Evolutionary conservation across 2,329 filamentous ascomycete species (phyloP), one percentile per base, ranked within the genome.

Genomic region (Neopestalotiopsis sp.): DNA sequence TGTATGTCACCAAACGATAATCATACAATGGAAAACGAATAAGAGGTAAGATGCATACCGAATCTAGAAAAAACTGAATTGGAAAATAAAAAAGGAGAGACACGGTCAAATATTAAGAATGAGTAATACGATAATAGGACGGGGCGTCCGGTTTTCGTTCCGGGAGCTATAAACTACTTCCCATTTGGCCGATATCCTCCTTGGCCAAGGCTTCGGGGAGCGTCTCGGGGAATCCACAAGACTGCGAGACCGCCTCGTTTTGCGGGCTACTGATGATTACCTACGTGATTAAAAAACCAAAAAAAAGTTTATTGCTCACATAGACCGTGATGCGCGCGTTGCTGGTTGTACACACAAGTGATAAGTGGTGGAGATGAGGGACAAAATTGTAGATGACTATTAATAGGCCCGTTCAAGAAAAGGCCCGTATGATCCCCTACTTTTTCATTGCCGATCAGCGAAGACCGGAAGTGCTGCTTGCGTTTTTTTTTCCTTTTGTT

Each of bases 101-200:
- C 28, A 10, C 9, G 57, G 58, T 56, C 58, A 67, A 67, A 30
- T 61, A 30, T 12, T 34, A 17, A 49, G 28, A 56, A 20, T 65
- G 49, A 53, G 20, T 64, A 53, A 67, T 14, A 67, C 40, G 65
- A 63, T 69, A 67, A 67, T 66, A 42, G 61, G 38, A 69, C 65
- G 68, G 65, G 58, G 49, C 68, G 68, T 49, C 34, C 38, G 30
- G 32, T 62, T 62, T 61, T 67, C 65, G 64, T 57, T 62, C 20
- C 20, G 40, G 30, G 34, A 62, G 14, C 45, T 20, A 53, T n/a
- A 20, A n/a, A 53, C 45, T 53, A 24, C 45, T 53, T 20, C 17
- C 45, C 45, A 53, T 53, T 53, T 53, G 45, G 45, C 45, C 45
- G 45, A 53, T 24, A n/a, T n/a, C 45, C 45, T 53, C 34, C 24